Evolutionary conservation across 495 filamentous ascomycete genomes (phyloP).

Genomic region (Stereocaulon alpinum): DNA sequence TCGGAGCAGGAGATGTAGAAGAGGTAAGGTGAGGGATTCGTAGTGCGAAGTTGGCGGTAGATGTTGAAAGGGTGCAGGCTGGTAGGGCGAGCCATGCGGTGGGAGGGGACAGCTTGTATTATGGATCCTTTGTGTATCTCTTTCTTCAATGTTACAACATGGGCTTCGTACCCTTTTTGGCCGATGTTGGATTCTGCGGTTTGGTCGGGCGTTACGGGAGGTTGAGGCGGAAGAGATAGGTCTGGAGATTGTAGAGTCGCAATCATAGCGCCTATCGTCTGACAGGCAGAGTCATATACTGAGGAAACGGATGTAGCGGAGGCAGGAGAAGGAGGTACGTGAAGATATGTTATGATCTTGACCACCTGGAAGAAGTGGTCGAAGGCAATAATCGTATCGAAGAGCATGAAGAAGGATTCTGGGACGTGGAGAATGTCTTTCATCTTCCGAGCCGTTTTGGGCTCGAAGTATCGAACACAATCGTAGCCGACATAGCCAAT

Average conservation of each 20-base stretch:
- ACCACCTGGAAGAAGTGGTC: conserved; percentile 89
- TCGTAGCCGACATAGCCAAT: conserved; percentile 97
- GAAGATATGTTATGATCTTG: conserved; percentile 85
- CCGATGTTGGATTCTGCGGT: conserved; percentile 93
- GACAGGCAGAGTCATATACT: conserved; percentile 55
- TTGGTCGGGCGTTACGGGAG: conserved; percentile 57
- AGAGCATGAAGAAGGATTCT: conserved; percentile 95
- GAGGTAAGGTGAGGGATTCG: conserved; percentile 92
- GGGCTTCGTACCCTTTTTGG: conserved; percentile 71
- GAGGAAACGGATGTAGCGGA: conserved; percentile 41
- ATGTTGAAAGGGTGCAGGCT: conserved; percentile 94
- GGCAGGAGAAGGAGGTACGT: conserved; percentile 45
- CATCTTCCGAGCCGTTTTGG: conserved; percentile 74
- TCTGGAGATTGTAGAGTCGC: conserved; percentile 58
- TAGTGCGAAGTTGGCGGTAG: conserved; percentile 87
- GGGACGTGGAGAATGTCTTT: conserved; percentile 82
- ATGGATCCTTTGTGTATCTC: conserved; percentile 89
- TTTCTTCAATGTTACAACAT: conserved; percentile 70
- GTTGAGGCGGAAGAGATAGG: conserved; percentile 66
- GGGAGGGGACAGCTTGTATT: conserved; percentile 93
- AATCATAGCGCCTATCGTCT: conserved; percentile 53
- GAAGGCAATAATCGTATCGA: conserved; percentile 88
- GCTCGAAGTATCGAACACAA: conserved; percentile 95
- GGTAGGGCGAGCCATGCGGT: conserved; percentile 82
- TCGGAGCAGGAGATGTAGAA: conserved; percentile 84